These are phyloP conservation scores for Chytriomyces hyalinus DNA, from an alignment of 192 early-diverging fungal species.

Conservation along the genomic window DNA sequence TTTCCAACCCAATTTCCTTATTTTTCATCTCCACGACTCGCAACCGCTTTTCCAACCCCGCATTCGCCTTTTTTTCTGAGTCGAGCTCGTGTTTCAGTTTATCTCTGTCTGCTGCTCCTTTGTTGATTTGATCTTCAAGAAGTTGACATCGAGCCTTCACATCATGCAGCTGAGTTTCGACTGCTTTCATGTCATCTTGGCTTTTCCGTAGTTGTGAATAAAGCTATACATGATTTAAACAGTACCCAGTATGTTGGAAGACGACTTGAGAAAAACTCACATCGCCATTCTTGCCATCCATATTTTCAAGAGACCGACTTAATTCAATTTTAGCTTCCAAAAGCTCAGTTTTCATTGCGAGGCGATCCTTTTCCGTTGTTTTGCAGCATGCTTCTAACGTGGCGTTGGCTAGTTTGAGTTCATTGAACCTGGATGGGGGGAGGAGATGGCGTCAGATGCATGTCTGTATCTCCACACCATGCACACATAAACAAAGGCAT, in stretches of 20 bases:
- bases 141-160: background rate
- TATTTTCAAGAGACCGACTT: background rate
- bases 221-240: too few species aligned
- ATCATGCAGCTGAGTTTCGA: constrained; percentile 1
- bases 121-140: constrained; percentile 6
- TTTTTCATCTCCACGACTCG: constrained; percentile 24
- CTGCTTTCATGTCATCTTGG: background rate
- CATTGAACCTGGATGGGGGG: constrained; percentile 9
- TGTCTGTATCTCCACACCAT: background rate
- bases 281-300: background rate
- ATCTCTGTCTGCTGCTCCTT: background rate
- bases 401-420: constrained; percentile 15
- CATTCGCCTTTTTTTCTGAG: background rate
- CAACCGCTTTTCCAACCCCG: background rate
- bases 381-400: constrained; percentile 22
- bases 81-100: background rate
- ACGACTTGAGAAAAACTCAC: background rate
- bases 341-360: constrained; percentile 23
- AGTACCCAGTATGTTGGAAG: too few species aligned
- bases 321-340: constrained; percentile 25
- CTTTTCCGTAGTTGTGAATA: background rate
- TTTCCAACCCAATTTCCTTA: constrained; percentile 18
- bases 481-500: background rate
- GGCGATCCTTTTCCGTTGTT: constrained; percentile 26
- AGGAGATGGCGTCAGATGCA: background rate